A percentile compares a stretch with the other conserved stretches of the same genome.
Conservation (phyloP, 2,329 filamentous ascomycete genomes). For the Epichloe festucae region DNA sequence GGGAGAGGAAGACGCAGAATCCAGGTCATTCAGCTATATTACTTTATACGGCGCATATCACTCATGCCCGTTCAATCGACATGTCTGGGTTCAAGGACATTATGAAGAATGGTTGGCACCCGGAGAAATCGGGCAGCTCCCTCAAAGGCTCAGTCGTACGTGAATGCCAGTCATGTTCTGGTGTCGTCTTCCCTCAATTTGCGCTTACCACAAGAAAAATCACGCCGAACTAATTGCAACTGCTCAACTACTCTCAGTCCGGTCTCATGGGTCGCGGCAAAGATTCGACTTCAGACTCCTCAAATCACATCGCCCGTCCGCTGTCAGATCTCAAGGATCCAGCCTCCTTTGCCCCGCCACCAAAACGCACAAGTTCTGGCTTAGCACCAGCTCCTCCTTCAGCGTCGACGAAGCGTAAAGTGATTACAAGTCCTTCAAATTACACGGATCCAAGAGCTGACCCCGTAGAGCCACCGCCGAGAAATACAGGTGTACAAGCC, state of each 20-base stretch:
- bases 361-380: slow-evolving; percentile 41
- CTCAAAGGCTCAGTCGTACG: slow-evolving; percentile 32
- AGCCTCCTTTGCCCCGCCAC: slow-evolving; percentile 65
- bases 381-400: slow-evolving; percentile 15
- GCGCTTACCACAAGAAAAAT: slow-evolving; percentile 1
- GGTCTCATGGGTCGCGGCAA: slow-evolving; percentile 31
- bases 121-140: slow-evolving; percentile 26
- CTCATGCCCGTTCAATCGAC: background rate
- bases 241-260: slow-evolving; percentile 23
- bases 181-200: background rate
- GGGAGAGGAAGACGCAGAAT: no score
- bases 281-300: slow-evolving; percentile 8
- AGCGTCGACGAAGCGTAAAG: slow-evolving; percentile 13
- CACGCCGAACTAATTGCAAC: background rate
- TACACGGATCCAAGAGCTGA: slow-evolving; percentile 19
- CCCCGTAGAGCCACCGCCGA: slow-evolving; percentile 7
- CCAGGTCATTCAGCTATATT: background rate
- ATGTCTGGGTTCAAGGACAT: slow-evolving; percentile 36
- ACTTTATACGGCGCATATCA: background rate
- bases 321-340: slow-evolving; percentile 64
- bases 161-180: slow-evolving; percentile 5
- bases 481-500: background rate
- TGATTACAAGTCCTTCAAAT: slow-evolving; percentile 19
- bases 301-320: slow-evolving; percentile 39
- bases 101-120: slow-evolving; percentile 40